Base-by-base conservation (phyloP, 805 yeast genomes). In the Metschnikowia orientalis region DNA sequence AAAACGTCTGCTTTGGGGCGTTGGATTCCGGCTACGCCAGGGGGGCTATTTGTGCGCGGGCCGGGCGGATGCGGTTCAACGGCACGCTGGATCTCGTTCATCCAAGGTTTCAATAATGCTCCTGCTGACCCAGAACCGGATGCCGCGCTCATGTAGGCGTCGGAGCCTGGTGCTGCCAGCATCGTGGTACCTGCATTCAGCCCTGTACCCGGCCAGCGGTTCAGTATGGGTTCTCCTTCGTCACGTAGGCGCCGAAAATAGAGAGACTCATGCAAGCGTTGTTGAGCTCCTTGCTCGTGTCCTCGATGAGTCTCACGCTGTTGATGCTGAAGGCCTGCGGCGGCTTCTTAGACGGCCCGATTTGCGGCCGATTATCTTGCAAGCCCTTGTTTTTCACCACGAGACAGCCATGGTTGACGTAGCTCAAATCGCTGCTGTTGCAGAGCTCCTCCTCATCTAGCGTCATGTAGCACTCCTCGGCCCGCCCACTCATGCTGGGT, bases 241-340 rank as follows among this genome's bases (percentile, higher is more conserved):
- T 64, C 13, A 61, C 55, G 41, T 57, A 66, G 0, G 70, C 67
- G 34, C 63, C 70, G 29, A 67, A 62, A 19, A 63, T 44, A 44
- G 60, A 67, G 10, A 67, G 47, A 40, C 48, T 66, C 14, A 67
- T 59, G 8, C 71, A 67, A 34, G 71, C 71, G 15, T 63, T 69
- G 11, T 49, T 67, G 25, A 65, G 49, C 27, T 63, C 67, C 6
- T 41, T 56, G 18, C 55, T 45, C 3, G 64, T 53, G 34, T 60
- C 62, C 40, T 65, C 69, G 23, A 66, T 47, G 3, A 66, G 50
- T 35, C 61, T 61, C 39, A 53, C 59, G 33, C 70, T 65, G 23
- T 56, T 54, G 23, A 65, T 43, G 18, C 51, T 45, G 39, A 62
- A 61, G 18, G 48, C 37, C 21, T 35, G 36, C 19, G 26, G 21